These are phyloP conservation scores for Ilex asprella DNA, from an alignment of 257 asterid genomes.

Conservation along the genomic window DNA sequence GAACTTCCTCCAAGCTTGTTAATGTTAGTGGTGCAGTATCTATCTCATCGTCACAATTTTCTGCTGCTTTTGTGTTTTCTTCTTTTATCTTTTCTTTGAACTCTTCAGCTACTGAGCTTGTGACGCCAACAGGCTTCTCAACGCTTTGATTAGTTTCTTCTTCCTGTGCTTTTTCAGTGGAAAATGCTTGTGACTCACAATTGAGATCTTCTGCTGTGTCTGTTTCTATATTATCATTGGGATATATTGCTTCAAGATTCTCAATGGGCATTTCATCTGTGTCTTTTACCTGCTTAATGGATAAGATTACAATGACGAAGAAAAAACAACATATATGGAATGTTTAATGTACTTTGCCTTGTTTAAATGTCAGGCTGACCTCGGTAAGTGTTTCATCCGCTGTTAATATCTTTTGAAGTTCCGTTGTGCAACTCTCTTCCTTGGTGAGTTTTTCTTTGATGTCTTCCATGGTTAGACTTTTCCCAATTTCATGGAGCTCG, in stretches of 20 bases:
- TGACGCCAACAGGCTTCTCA: conserved; percentile 13
- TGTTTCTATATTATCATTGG: conserved; percentile 14
- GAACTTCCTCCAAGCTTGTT: conserved; percentile 17
- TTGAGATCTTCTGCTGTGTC: conserved; percentile 15
- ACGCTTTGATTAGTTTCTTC: conserved; percentile 16
- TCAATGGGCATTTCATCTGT: conserved; percentile 8
- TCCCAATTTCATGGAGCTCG: conserved; percentile 2
- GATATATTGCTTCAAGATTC: conserved; percentile 10
- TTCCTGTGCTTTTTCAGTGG: conserved; percentile 18
- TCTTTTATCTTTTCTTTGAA: background rate
- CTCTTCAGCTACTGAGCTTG: conserved; percentile 19
- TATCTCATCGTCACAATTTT: background rate
- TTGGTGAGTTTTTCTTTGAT: no score
- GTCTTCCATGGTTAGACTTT: conserved; percentile 1
- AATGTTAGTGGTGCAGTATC: conserved; percentile 11
- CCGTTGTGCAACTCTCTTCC: no score
- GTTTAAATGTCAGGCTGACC: background rate
- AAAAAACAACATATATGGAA: conserved; percentile 1
- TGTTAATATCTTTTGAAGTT: no score
- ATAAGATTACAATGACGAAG: conserved; percentile 6
- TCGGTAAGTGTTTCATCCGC: no score
- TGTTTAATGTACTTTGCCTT: no score
- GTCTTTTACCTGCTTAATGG: conserved; percentile 21
- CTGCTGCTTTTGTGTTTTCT: conserved; percentile 1
- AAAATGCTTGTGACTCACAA: conserved; percentile 18